A percentile compares a stretch with the other conserved stretches of the same genome.
Conservation (phyloP, 2,329 filamentous ascomycete species). For the Didymella sp. region DNA sequence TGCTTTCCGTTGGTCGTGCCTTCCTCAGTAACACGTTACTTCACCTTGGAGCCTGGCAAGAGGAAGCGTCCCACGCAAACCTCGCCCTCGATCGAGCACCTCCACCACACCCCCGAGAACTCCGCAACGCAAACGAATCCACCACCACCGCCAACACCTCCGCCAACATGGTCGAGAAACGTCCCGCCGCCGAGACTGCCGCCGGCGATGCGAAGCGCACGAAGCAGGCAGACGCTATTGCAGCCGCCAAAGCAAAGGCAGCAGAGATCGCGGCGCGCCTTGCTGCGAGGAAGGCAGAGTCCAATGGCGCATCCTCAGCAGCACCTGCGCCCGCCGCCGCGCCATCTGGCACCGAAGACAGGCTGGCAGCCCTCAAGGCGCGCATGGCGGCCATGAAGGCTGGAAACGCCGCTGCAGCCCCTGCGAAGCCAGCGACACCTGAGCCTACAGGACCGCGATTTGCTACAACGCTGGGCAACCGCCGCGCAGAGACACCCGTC, state of each 20-base stretch:
- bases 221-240: constrained; percentile 48
- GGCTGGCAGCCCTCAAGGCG: constrained; percentile 32
- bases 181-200: constrained; percentile 48
- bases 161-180: constrained; percentile 53
- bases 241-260: constrained; percentile 44
- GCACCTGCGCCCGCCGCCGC: constrained; percentile 19
- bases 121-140: no score
- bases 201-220: constrained; percentile 46
- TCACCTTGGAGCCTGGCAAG: background rate
- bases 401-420: constrained; percentile 68
- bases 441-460: constrained; percentile 60
- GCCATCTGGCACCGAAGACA: constrained; percentile 15
- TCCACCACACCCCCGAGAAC: constrained; percentile 16
- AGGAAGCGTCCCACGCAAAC: background rate
- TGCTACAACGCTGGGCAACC: constrained; percentile 62
- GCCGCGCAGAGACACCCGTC: constrained; percentile 53
- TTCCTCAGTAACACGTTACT: background rate
- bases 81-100: background rate
- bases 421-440: constrained; percentile 35
- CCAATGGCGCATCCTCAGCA: constrained; percentile 29
- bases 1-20: background rate
- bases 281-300: constrained; percentile 34
- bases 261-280: constrained; percentile 45
- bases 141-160: background rate
- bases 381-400: constrained; percentile 41